Conservation (phyloP, 1,284 basidiomycete species). For the Trametes sp. region DNA sequence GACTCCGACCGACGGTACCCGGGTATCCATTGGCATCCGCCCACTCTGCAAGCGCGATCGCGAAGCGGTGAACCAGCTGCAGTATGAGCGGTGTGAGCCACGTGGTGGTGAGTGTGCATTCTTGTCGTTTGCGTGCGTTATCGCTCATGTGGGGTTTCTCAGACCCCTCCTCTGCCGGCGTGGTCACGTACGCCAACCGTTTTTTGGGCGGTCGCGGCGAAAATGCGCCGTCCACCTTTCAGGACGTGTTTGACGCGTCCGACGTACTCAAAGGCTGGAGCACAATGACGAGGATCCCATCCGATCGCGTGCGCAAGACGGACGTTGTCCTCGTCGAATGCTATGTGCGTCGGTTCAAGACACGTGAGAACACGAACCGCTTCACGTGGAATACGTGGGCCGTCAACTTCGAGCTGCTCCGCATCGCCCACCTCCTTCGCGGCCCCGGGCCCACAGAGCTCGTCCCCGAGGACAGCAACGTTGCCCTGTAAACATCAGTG, state of each 20-base stretch:
- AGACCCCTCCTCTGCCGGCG: background rate
- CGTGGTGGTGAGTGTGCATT: background rate
- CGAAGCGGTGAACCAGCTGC: background rate
- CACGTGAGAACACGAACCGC: background rate
- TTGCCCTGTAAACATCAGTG: background rate
- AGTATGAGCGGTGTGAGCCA: background rate
- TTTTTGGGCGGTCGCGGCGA: background rate
- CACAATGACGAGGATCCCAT: background rate
- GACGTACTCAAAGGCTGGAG: background rate
- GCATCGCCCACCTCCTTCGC: background rate
- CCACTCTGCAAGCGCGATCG: background rate
- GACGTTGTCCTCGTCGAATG: background rate
- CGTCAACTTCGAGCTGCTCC: background rate
- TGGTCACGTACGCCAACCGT: background rate
- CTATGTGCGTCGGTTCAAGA: background rate
- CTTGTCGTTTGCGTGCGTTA: too few species aligned
- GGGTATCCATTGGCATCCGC: background rate
- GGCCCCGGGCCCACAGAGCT: background rate
- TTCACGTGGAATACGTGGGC: background rate
- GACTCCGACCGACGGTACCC: background rate
- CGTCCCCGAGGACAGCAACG: background rate
- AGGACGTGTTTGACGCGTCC: background rate
- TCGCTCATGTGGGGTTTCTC: background rate
- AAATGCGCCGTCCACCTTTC: background rate
- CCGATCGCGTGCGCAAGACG: background rate